Percentiles rank a stretch among this genome's conserved stretches.
phyloP scores from a whole-genome alignment of 768 basidiomycete genomes.

The Serendipita sp. region DNA sequence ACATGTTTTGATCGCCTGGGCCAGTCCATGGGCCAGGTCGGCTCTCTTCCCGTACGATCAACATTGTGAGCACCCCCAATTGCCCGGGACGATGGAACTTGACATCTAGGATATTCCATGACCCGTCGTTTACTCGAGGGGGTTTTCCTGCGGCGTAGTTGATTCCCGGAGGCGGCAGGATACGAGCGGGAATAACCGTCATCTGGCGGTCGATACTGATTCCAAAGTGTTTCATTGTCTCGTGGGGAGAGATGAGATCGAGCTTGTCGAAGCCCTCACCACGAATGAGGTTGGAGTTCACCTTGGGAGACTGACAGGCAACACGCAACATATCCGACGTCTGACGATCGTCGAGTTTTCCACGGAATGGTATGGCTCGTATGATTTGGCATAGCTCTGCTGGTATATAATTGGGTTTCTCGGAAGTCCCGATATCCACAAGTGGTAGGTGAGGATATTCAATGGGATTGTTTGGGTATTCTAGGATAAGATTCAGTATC shows the following conservation, averaged over 20 bases:
- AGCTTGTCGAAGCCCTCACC: slow-evolving; percentile 40
- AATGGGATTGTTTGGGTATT: slow-evolving; percentile 36
- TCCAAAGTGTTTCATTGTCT: slow-evolving; percentile 38
- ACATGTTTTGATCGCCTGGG: slow-evolving; percentile 37
- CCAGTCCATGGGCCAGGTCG: slow-evolving; percentile 38
- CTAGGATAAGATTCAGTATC: slow-evolving; percentile 20
- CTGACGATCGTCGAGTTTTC: slow-evolving; percentile 36
- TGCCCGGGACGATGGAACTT: slow-evolving; percentile 43
- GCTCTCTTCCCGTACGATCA: slow-evolving; percentile 37
- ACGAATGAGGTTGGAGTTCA: slow-evolving; percentile 43
- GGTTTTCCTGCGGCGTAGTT: slow-evolving; percentile 28
- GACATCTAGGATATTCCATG: slow-evolving; percentile 61
- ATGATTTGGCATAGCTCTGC: slow-evolving; percentile 58
- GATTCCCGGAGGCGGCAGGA: slow-evolving; percentile 42
- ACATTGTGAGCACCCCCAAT: slow-evolving; percentile 48
- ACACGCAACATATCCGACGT: slow-evolving; percentile 53
- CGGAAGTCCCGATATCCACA: slow-evolving; percentile 38
- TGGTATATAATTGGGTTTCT: slow-evolving; percentile 33
- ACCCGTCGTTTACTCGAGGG: slow-evolving; percentile 29
- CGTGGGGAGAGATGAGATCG: slow-evolving; percentile 21
- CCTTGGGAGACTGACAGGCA: slow-evolving; percentile 46
- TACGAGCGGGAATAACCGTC: slow-evolving; percentile 46
- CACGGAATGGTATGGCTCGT: slow-evolving; percentile 28
- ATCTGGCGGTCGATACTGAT: slow-evolving; percentile 40
- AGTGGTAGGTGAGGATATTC: slow-evolving; percentile 33